These are phyloP conservation scores for Vigna trinervia DNA, from an alignment of 306 rosid species.

Conservation along the genomic window DNA sequence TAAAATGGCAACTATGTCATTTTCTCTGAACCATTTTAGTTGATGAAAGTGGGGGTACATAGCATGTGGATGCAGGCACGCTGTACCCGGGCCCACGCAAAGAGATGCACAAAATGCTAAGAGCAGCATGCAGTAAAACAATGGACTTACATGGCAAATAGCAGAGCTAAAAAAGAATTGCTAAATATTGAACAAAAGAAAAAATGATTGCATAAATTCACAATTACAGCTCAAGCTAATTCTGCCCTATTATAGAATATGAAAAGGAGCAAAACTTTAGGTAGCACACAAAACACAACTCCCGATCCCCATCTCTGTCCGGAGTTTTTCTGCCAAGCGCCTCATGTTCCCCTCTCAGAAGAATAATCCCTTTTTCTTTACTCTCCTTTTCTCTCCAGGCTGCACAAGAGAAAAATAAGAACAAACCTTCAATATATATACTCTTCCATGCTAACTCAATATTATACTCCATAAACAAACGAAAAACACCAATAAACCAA, in stretches of 20 bases:
- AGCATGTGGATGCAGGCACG: constrained; percentile 16
- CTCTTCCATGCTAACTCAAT: neutral
- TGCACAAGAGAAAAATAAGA: constrained; percentile 49
- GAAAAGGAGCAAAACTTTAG: constrained; percentile 42
- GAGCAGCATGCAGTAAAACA: constrained; percentile 13
- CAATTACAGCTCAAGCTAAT: constrained; percentile 56
- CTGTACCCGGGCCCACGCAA: constrained; percentile 28
- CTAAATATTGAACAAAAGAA: constrained; percentile 35
- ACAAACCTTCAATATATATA: constrained; percentile 22
- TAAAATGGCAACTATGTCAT: constrained; percentile 9
- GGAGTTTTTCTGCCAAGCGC: constrained; percentile 12
- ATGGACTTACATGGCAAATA: constrained; percentile 28
- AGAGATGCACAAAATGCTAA: constrained; percentile 38
- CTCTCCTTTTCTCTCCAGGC: constrained; percentile 88
- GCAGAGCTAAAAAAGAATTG: constrained; percentile 24
- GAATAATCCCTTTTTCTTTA: constrained; percentile 74
- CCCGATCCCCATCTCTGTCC: constrained; percentile 36
- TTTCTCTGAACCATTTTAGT: constrained; percentile 16
- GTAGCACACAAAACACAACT: constrained; percentile 45
- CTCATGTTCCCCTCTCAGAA: constrained; percentile 49
- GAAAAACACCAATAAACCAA: neutral
- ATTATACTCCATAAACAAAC: constrained; percentile 3
- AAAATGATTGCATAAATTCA: constrained; percentile 36
- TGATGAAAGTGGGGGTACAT: neutral
- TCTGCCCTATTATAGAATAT: constrained; percentile 48